A percentile compares a stretch with the other conserved stretches of the same genome.
Evolutionary conservation across 2,329 filamentous ascomycete genomes (phyloP).

Genomic region (Ascosphaera apis): DNA sequence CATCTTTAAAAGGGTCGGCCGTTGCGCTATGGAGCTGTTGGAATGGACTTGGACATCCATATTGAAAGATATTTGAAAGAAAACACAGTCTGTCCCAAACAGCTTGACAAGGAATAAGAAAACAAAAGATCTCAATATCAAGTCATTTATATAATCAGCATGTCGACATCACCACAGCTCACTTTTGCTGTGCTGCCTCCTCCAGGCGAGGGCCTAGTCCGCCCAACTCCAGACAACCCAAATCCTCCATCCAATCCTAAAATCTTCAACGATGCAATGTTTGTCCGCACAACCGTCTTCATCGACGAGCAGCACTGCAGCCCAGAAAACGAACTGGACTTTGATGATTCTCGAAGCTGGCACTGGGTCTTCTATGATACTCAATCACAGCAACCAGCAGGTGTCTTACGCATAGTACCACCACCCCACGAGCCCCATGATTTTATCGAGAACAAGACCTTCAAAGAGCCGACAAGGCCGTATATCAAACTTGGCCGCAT

Average conservation of each 20-base stretch:
- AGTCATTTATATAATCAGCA: too few relatives aligned
- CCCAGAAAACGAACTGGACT: slow-evolving; percentile 51
- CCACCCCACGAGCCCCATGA: slow-evolving; percentile 48
- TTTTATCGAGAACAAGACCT: slow-evolving; percentile 8
- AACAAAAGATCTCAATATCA: too few relatives aligned
- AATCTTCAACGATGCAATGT: slow-evolving; percentile 37
- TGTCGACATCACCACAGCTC: background rate
- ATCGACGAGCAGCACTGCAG: slow-evolving; percentile 32
- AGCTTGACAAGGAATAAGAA: too few relatives aligned
- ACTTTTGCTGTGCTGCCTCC: slow-evolving; percentile 8
- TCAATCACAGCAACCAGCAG: slow-evolving; percentile 37
- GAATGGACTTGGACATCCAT: too few relatives aligned
- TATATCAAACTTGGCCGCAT: slow-evolving; percentile 68
- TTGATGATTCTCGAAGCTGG: slow-evolving; percentile 54
- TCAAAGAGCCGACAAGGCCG: slow-evolving; percentile 33
- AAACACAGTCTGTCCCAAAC: too few relatives aligned
- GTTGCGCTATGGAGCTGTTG: too few relatives aligned
- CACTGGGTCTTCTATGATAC: slow-evolving; percentile 75
- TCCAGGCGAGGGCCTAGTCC: slow-evolving; percentile 8
- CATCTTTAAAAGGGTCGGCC: too few relatives aligned
- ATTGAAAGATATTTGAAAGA: too few relatives aligned
- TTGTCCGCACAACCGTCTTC: slow-evolving; percentile 33
- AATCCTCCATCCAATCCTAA: slow-evolving; percentile 18
- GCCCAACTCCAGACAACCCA: slow-evolving; percentile 9
- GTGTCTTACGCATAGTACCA: slow-evolving; percentile 58